phyloP scores from a whole-genome alignment of 768 basidiomycete genomes.

The Astraeus odoratus region DNA sequence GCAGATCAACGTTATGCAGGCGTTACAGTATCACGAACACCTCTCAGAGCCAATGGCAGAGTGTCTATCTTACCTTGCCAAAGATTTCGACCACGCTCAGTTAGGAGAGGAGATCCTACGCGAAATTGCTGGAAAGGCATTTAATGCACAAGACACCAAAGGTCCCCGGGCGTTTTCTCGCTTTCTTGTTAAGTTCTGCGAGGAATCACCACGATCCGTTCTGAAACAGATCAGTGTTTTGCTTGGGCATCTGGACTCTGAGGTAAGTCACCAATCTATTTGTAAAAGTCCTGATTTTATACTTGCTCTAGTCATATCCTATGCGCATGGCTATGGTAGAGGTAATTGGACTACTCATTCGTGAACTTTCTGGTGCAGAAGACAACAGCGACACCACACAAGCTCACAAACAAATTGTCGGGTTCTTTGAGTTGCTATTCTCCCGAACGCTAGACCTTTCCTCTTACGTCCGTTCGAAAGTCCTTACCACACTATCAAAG shows the following conservation, averaged over 20 bases:
- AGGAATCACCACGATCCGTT: constrained; percentile 71
- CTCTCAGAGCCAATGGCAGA: constrained; percentile 93
- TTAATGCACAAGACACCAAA: constrained; percentile 79
- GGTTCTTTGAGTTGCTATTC: constrained; percentile 75
- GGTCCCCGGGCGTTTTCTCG: constrained; percentile 78
- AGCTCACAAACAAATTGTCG: constrained; percentile 65
- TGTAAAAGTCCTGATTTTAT: not conserved
- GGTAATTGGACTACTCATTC: constrained; percentile 78
- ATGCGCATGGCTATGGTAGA: constrained; percentile 96
- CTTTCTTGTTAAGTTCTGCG: constrained; percentile 77
- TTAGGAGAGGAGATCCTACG: constrained; percentile 88
- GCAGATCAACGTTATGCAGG: constrained; percentile 87
- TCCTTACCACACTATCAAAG: constrained; percentile 67
- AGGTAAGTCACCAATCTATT: constrained; percentile 42
- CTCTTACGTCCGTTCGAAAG: constrained; percentile 88
- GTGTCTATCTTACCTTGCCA: constrained; percentile 67
- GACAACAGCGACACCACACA: constrained; percentile 40
- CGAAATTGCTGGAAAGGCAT: constrained; percentile 75
- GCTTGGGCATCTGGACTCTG: constrained; percentile 82
- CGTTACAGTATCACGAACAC: constrained; percentile 90
- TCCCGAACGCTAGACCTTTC: constrained; percentile 85
- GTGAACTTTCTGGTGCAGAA: constrained; percentile 59
- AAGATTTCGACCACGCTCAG: constrained; percentile 84
- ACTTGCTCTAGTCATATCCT: constrained; percentile 67
- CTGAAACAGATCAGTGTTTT: constrained; percentile 87